Percentiles rank a stretch among this genome's conserved stretches.
These are phyloP conservation scores for Penicillium antarcticum DNA, from an alignment of 495 filamentous ascomycete genomes.

Conservation along the genomic window DNA sequence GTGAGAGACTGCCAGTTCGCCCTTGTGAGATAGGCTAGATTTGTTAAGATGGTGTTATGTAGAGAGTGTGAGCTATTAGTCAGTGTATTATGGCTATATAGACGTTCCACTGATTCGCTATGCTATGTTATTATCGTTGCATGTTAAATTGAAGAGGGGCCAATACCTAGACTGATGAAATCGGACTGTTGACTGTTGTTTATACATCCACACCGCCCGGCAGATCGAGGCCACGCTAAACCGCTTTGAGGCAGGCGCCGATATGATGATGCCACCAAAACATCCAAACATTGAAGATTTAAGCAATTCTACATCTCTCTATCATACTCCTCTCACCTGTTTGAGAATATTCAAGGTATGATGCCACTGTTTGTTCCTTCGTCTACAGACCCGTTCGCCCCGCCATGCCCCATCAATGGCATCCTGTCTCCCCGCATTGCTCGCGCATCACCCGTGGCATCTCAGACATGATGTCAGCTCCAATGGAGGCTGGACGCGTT, in stretches of 20 bases:
- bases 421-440: conserved; percentile 3
- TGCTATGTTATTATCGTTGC: too few species aligned
- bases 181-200: too few species aligned
- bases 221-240: neutral
- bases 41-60: too few species aligned
- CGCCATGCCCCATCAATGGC: neutral
- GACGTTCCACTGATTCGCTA: too few species aligned
- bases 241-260: conserved; percentile 1
- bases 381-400: neutral
- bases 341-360: neutral
- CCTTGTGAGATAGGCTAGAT: too few species aligned
- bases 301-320: neutral
- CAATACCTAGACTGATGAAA: too few species aligned
- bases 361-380: neutral
- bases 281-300: conserved; percentile 6
- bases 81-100: too few species aligned
- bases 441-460: conserved; percentile 5
- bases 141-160: too few species aligned
- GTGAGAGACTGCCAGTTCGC: too few species aligned
- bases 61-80: too few species aligned
- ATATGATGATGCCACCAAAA: conserved; percentile 4
- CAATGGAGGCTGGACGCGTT: conserved; percentile 1
- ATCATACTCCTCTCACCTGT: neutral
- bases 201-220: conserved; percentile 3
- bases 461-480: conserved; percentile 2